Evolutionary conservation across 768 basidiomycete species (phyloP).

Genomic region (Naganishia onofrii): DNA sequence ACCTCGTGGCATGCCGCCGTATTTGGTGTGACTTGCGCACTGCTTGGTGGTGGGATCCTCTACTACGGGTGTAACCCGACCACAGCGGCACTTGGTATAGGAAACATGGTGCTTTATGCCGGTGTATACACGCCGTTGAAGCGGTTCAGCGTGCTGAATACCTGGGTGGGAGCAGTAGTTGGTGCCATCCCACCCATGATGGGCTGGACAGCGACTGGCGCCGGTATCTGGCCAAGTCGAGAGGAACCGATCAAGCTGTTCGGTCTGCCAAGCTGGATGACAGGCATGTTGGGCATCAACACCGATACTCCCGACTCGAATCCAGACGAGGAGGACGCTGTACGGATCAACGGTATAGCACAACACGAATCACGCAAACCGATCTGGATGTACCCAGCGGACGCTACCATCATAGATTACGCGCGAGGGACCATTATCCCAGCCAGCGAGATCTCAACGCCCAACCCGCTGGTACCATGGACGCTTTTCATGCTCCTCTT

Average conservation of each 20-base stretch:
- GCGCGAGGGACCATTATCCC: conserved; percentile 5
- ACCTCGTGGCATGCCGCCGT: conserved; percentile 76
- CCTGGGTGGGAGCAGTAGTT: conserved; percentile 91
- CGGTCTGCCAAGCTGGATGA: conserved; percentile 58
- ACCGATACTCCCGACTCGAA: not conserved
- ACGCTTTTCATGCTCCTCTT: conserved; percentile 80
- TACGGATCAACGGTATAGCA: conserved; percentile 6
- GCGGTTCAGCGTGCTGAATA: conserved; percentile 74
- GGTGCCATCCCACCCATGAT: conserved; percentile 91
- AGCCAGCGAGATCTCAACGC: conserved; percentile 39
- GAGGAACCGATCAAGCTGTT: conserved; percentile 61
- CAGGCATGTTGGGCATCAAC: conserved; percentile 55
- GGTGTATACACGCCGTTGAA: conserved; percentile 91
- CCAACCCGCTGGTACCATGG: conserved; percentile 78
- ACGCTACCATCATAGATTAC: conserved; percentile 36
- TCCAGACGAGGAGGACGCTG: not conserved
- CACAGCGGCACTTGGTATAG: conserved; percentile 75
- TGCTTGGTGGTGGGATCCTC: conserved; percentile 73
- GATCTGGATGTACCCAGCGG: conserved; percentile 21
- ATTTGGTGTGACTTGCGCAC: conserved; percentile 73
- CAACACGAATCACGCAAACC: not conserved
- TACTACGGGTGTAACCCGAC: conserved; percentile 80
- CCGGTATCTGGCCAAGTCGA: conserved; percentile 66
- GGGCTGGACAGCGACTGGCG: conserved; percentile 97
- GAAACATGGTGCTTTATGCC: conserved; percentile 85